Percentiles rank a stretch among this genome's conserved stretches.
Evolutionary conservation across 2,329 filamentous ascomycete genomes (phyloP).

Genomic region (Colletotrichum sidae): DNA sequence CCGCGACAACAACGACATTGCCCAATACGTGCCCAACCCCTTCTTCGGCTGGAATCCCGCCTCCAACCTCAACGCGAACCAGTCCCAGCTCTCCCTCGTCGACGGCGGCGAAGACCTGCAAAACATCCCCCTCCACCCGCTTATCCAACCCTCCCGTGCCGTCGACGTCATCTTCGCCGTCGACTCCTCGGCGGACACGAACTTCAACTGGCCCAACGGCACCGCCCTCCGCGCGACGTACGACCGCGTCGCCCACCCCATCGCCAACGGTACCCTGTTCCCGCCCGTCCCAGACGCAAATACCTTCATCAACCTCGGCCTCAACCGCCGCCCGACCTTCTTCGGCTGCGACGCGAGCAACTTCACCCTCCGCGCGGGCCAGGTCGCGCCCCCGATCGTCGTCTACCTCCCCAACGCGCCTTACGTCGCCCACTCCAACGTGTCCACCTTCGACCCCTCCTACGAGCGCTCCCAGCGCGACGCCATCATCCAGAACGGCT

Average conservation of each 20-base stretch:
- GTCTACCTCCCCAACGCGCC: conserved; percentile 92
- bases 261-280: conserved; percentile 67
- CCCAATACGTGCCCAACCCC: conserved; percentile 75
- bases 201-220: conserved; percentile 69
- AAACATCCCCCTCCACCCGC: conserved; percentile 82
- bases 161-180: conserved; percentile 74
- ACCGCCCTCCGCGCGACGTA: conserved; percentile 69
- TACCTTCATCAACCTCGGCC: conserved; percentile 67
- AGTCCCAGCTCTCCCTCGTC: conserved; percentile 74
- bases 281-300: conserved; percentile 66
- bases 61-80: conserved; percentile 55
- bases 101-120: conserved; percentile 85
- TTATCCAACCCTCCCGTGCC: conserved; percentile 63
- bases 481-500: conserved; percentile 87
- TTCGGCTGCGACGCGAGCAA: conserved; percentile 69
- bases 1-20: conserved; percentile 77
- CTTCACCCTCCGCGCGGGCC: conserved; percentile 60
- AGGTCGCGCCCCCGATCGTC: conserved; percentile 72
- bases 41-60: conserved; percentile 58
- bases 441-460: conserved; percentile 77
- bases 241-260: conserved; percentile 59
- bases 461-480: conserved; percentile 78
- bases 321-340: conserved; percentile 71
- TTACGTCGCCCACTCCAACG: conserved; percentile 81
- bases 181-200: conserved; percentile 73